phyloP scores from a whole-genome alignment of 1,139 yeast genomes.

The Sugiyamaella novakii region DNA sequence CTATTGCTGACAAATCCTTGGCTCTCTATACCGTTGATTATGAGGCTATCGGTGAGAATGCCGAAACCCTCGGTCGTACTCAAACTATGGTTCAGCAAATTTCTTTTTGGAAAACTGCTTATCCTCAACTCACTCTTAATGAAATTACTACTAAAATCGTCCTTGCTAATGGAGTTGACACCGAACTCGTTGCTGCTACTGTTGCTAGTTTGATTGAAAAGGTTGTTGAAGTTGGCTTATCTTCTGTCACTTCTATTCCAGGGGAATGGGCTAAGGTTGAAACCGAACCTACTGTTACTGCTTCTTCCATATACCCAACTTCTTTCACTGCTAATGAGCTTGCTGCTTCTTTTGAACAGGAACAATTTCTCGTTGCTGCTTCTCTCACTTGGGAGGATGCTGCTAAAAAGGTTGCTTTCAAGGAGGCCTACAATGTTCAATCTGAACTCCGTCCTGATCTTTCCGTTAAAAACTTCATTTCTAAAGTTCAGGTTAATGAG shows the following conservation, averaged over 20 bases:
- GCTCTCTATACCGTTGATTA: slow-evolving; percentile 46
- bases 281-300: slow-evolving; percentile 41
- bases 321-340: slow-evolving; percentile 32
- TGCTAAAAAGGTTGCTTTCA: slow-evolving; percentile 73
- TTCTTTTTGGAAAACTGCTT: slow-evolving; percentile 75
- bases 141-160: slow-evolving; percentile 77
- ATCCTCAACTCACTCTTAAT: slow-evolving; percentile 60
- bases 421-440: slow-evolving; percentile 68
- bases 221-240: slow-evolving; percentile 40
- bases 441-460: slow-evolving; percentile 81
- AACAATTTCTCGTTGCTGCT: slow-evolving; percentile 36
- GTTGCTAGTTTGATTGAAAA: slow-evolving; percentile 60
- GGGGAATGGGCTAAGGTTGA: slow-evolving; percentile 22
- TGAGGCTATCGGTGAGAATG: slow-evolving; percentile 36
- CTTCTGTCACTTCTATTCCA: slow-evolving; percentile 39
- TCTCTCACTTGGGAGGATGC: slow-evolving; percentile 60
- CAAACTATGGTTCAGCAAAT: slow-evolving; percentile 73
- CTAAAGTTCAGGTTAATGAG: slow-evolving; percentile 87
- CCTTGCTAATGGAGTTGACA: slow-evolving; percentile 78
- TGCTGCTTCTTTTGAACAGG: slow-evolving; percentile 9
- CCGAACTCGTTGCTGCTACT: slow-evolving; percentile 82
- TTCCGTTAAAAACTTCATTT: slow-evolving; percentile 81
- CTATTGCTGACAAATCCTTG: slow-evolving; percentile 57
- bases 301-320: slow-evolving; percentile 34
- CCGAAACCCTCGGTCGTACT: slow-evolving; percentile 77